A percentile compares a stretch with the other conserved stretches of the same genome.
These are phyloP conservation scores for Phytophthora hibernalis DNA, from an alignment of 352 stramenopile species.

Conservation along the genomic window DNA sequence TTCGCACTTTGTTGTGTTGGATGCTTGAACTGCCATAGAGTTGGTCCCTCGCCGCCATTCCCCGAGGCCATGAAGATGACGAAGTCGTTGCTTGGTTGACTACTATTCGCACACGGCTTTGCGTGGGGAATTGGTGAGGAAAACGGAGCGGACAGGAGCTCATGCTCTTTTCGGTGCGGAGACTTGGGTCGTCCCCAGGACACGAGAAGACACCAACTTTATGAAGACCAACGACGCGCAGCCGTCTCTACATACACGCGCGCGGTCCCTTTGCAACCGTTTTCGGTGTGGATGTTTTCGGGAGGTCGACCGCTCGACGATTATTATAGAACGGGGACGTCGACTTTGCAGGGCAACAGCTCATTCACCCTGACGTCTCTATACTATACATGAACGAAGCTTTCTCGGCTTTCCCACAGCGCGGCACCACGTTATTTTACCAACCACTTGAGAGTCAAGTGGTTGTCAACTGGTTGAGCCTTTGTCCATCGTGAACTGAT, in stretches of 20 bases:
- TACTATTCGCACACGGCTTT: constrained; percentile 8
- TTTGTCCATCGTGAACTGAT: background rate
- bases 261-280: background rate
- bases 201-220: background rate
- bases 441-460: too few species aligned
- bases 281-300: background rate
- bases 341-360: background rate
- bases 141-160: constrained; percentile 8
- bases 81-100: background rate
- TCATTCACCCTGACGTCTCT: background rate
- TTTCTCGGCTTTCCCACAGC: background rate
- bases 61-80: constrained; percentile 4
- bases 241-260: too few species aligned
- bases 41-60: background rate
- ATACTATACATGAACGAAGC: background rate
- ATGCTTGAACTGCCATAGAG: constrained; percentile 21
- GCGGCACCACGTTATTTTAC: background rate
- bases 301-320: background rate
- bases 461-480: too few species aligned
- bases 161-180: constrained; percentile 5
- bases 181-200: background rate
- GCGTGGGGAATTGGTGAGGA: background rate
- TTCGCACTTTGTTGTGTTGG: constrained; percentile 3
- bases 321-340: background rate
- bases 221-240: background rate